These are phyloP conservation scores for Aureobasidium subglaciale DNA, from an alignment of 2,329 filamentous ascomycete genomes.

Conservation along the genomic window DNA sequence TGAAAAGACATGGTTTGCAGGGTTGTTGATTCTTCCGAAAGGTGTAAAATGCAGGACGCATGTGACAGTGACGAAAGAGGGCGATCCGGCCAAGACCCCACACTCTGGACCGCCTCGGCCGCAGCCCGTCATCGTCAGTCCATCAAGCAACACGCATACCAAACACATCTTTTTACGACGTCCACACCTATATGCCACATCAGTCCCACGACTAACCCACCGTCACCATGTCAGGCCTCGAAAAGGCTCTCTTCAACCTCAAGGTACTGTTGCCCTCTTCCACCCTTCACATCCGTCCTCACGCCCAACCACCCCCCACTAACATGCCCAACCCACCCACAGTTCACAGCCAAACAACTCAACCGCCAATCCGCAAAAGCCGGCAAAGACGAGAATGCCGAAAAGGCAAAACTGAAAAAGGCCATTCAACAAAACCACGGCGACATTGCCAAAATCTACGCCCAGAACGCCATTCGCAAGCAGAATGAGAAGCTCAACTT, in stretches of 20 bases:
- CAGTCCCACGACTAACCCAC: conserved; percentile 3
- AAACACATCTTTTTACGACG: not conserved
- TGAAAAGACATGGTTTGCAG: no score
- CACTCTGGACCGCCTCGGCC: conserved; percentile 5
- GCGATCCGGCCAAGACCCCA: conserved; percentile 14
- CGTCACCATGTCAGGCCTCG: conserved; percentile 50
- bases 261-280: conserved; percentile 37
- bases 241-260: conserved; percentile 56
- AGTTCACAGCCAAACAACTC: conserved; percentile 58
- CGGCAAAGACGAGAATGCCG: conserved; percentile 52
- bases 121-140: not conserved
- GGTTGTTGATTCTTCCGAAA: no score
- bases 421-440: conserved; percentile 53
- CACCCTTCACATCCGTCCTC: not conserved
- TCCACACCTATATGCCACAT: conserved; percentile 11
- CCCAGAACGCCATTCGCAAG: conserved; percentile 57
- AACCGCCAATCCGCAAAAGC: conserved; percentile 56
- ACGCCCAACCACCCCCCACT: not conserved
- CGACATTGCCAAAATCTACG: conserved; percentile 58
- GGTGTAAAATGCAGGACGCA: conserved; percentile 2
- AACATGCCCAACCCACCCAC: conserved; percentile 15
- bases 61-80: conserved; percentile 14
- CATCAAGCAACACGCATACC: not conserved
- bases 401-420: conserved; percentile 58
- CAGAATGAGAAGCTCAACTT: conserved; percentile 57